phyloP scores from a whole-genome alignment of 2,329 filamentous ascomycete species.

The Epichloe coenophiala region DNA sequence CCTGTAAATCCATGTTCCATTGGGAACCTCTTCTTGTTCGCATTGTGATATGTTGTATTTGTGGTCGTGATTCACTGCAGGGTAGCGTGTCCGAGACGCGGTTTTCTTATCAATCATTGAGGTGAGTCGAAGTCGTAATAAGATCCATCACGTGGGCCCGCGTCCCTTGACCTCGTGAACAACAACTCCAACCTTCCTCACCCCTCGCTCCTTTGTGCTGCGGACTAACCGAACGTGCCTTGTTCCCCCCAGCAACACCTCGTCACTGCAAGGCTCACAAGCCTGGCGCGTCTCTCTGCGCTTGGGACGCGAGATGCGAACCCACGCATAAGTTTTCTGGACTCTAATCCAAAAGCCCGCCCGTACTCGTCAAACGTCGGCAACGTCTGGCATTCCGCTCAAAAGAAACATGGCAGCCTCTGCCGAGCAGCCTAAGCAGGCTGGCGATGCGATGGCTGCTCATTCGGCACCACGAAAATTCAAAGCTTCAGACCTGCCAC shows the following conservation, averaged over 20 bases:
- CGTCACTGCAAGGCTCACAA: not conserved
- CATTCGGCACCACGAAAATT: slow-evolving; percentile 32
- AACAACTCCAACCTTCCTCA: not conserved
- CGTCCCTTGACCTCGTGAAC: not conserved
- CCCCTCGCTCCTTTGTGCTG: not conserved
- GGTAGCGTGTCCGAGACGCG: too few species aligned
- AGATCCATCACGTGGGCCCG: not conserved
- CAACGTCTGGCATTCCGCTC: too few species aligned
- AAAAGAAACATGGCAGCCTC: slow-evolving; percentile 14
- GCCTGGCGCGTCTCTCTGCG: not conserved
- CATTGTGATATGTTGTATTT: too few species aligned
- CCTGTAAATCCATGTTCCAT: too few species aligned
- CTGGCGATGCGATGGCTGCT: slow-evolving; percentile 7
- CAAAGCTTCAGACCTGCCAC: slow-evolving; percentile 62
- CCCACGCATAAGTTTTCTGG: not conserved
- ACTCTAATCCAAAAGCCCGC: not conserved
- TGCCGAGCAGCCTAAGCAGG: slow-evolving; percentile 10
- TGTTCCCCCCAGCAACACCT: not conserved
- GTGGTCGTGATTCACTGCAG: too few species aligned
- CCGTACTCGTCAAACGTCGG: too few species aligned
- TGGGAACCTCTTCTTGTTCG: too few species aligned
- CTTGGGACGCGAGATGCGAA: not conserved
- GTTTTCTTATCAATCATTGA: too few species aligned
- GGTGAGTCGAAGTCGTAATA: too few species aligned
- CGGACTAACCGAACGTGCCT: not conserved